These are phyloP conservation scores for Takashimella tepidaria DNA, from an alignment of 1,284 basidiomycete genomes.

Conservation along the genomic window DNA sequence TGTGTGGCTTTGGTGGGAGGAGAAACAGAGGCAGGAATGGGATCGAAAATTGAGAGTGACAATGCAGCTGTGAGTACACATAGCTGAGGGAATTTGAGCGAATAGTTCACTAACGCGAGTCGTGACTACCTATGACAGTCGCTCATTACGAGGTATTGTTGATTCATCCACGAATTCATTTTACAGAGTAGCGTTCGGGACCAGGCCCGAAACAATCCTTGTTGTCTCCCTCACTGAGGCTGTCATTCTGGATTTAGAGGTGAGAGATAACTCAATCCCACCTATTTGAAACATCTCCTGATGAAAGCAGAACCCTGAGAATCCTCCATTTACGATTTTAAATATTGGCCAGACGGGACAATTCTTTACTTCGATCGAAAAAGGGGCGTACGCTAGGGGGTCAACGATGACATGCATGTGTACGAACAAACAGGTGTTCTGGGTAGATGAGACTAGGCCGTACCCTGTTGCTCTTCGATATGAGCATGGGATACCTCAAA, in stretches of 20 bases:
- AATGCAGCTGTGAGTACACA: slow-evolving; percentile 21
- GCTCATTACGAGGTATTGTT: slow-evolving; percentile 17
- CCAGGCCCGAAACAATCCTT: slow-evolving; percentile 23
- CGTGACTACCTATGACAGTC: slow-evolving; percentile 12
- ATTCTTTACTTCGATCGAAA: slow-evolving; percentile 28
- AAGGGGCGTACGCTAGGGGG: slow-evolving; percentile 15
- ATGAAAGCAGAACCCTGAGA: too few species aligned
- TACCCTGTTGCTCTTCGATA: neutral
- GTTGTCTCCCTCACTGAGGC: slow-evolving; percentile 24
- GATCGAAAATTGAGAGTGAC: neutral
- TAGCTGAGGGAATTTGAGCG: neutral
- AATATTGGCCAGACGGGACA: slow-evolving; percentile 12
- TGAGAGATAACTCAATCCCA: too few species aligned
- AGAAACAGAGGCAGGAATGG: slow-evolving; percentile 17
- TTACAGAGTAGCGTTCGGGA: slow-evolving; percentile 33
- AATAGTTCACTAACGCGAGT: too few species aligned
- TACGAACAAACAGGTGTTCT: slow-evolving; percentile 33
- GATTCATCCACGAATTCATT: slow-evolving; percentile 19
- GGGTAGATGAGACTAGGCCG: slow-evolving; percentile 28
- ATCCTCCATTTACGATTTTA: slow-evolving; percentile 9
- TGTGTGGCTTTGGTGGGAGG: slow-evolving; percentile 38
- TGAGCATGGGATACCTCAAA: neutral
- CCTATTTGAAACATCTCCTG: too few species aligned
- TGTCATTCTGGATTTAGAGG: slow-evolving; percentile 25
- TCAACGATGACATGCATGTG: slow-evolving; percentile 16